Evolutionary conservation across 2,329 filamentous ascomycete species (phyloP).

Genomic region (Emmonsiellopsis sp.): DNA sequence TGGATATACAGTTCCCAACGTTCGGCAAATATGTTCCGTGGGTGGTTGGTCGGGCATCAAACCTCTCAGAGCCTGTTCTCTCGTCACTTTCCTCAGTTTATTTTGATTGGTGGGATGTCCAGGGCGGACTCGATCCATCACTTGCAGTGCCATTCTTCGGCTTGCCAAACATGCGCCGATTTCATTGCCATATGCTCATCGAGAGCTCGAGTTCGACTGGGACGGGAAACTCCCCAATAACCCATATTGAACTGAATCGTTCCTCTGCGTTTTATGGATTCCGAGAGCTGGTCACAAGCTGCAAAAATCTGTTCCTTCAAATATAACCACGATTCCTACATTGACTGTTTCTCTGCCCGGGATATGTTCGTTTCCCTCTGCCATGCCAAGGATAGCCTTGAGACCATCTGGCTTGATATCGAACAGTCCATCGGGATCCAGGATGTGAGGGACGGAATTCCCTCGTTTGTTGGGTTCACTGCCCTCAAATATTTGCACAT

Average conservation of each 20-base stretch:
- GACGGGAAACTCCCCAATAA: background rate
- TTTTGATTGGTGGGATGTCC: background rate
- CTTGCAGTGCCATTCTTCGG: background rate
- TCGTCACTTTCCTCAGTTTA: background rate
- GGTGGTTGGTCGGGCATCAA: background rate
- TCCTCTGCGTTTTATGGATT: background rate
- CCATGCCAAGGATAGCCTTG: background rate
- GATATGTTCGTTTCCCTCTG: background rate
- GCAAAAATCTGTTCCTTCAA: background rate
- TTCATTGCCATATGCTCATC: background rate
- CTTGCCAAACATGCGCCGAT: background rate
- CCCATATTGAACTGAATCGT: background rate
- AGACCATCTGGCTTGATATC: background rate
- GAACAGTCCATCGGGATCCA: background rate
- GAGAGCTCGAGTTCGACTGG: background rate
- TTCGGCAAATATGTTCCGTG: background rate
- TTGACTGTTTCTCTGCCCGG: background rate
- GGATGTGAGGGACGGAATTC: background rate
- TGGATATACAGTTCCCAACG: background rate
- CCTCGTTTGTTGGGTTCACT: background rate
- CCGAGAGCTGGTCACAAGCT: background rate
- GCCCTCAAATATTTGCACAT: background rate
- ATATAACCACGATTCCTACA: background rate
- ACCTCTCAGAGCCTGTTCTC: background rate
- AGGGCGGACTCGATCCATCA: background rate